Base-by-base conservation (phyloP, 352 stramenopile genomes). In the Pilasporangium apinafurcum region DNA sequence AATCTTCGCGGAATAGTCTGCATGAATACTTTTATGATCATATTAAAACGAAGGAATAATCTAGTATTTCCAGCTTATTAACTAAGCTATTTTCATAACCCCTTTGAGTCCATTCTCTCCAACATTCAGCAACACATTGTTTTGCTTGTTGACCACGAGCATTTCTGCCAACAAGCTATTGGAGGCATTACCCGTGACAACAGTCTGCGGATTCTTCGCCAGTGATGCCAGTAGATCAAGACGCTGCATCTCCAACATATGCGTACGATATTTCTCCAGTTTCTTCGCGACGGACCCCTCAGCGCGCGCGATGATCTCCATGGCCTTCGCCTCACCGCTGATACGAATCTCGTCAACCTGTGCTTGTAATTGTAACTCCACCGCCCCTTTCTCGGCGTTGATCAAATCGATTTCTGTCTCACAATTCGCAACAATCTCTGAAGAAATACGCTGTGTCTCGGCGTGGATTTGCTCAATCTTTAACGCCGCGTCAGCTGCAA, bases 141-240 rank as follows among this genome's bases (percentile, higher is more conserved):
- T 45, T 38, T 78, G 64, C 48, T 63, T 56, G 47, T 71, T 70
- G 28, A 51, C 66, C 20, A 74, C 56, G 33, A 78, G 41, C 44
- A 78, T 40, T 29, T 78, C 59, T 5, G 66, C 65, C 28, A 78
- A 32, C n/a, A 78, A 22, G 41, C 65, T 78, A 37, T 75, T 72
- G 20, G 59, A 74, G n/a, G 50, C 54, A 35, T 75, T 64, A 14
- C 67, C 67, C 10, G 57, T 63, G 21, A 79, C 54, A 8, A 73
- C 63, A 0, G 53, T 53, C 37, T 73, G 53, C 32, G 60, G 49
- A 51, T 79, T 79, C 44, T 54, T 55, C 2, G 67, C 43, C 10
- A 79, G 56, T 5, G 63, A 58, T 8, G 30, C 51, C 14, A 69
- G 46, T 40, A 79, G 41, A 32, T 75, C 53, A 8, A 75, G 50